A percentile compares a stretch with the other conserved stretches of the same genome.
phyloP scores from a whole-genome alignment of 2,329 filamentous ascomycete genomes.

The Fusarium sp. region DNA sequence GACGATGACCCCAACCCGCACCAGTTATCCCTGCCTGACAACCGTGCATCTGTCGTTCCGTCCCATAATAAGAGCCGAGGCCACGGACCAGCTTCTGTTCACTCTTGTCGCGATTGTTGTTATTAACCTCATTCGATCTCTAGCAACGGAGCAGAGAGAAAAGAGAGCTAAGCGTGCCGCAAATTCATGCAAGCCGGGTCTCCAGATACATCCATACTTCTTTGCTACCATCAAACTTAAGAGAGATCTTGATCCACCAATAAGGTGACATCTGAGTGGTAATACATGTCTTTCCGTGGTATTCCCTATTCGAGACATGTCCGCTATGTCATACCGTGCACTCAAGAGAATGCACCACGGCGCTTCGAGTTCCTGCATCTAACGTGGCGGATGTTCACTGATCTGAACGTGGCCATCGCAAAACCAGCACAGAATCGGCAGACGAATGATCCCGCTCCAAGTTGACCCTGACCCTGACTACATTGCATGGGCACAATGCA shows the following conservation, averaged over 20 bases:
- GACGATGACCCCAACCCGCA: slow-evolving; percentile 31
- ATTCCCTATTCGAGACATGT: slow-evolving; percentile 24
- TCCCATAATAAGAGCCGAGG: slow-evolving; percentile 41
- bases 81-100: slow-evolving; percentile 47
- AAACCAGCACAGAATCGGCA: slow-evolving; percentile 18
- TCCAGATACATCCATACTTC: background rate
- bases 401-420: slow-evolving; percentile 31
- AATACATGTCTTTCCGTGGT: slow-evolving; percentile 25
- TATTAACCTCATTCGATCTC: slow-evolving; percentile 2
- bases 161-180: slow-evolving; percentile 1
- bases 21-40: slow-evolving; percentile 38
- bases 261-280: slow-evolving; percentile 4
- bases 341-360: slow-evolving; percentile 31
- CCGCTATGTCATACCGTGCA: slow-evolving; percentile 18
- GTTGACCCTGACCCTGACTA: slow-evolving; percentile 22
- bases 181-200: background rate
- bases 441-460: slow-evolving; percentile 32
- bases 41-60: slow-evolving; percentile 40
- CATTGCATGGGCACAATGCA: slow-evolving; percentile 18
- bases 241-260: slow-evolving; percentile 5
- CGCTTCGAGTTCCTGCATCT: slow-evolving; percentile 43
- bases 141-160: slow-evolving; percentile 2
- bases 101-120: slow-evolving; percentile 1
- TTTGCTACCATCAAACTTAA: background rate
- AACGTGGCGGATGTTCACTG: slow-evolving; percentile 45